Conservation (phyloP, 2,329 filamentous ascomycete genomes). For the Beauveria varroae region DNA sequence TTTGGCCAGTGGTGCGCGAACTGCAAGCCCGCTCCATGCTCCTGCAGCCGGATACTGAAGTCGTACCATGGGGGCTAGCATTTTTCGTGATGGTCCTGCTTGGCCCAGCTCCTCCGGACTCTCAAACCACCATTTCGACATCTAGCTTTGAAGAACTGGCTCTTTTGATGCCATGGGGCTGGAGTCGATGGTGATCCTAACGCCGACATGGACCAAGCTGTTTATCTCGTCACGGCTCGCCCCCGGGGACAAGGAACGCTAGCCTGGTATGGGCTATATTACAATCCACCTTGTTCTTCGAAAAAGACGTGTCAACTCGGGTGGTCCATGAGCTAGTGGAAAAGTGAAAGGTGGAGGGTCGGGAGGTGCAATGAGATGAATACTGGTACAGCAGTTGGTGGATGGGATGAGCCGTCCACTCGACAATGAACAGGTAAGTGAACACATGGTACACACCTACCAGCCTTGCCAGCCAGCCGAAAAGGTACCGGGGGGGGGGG, state of each 20-base stretch:
- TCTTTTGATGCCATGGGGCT: background rate
- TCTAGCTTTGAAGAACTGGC: background rate
- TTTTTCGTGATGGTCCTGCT: background rate
- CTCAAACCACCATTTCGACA: background rate
- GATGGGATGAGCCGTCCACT: background rate
- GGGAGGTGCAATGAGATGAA: background rate
- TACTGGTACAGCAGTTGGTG: background rate
- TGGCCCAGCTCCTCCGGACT: background rate
- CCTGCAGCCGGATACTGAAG: background rate
- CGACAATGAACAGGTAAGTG: background rate
- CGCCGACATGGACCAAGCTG: background rate
- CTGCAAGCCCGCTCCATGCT: background rate
- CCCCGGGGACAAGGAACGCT: background rate
- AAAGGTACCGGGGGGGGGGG: no score
- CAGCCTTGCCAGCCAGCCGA: no score
- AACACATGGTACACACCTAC: background rate
- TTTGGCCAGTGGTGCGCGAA: background rate
- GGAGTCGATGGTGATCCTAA: constrained; percentile 2
- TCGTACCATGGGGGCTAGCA: background rate
- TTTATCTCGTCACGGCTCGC: constrained; percentile 4
- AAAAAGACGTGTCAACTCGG: constrained; percentile 4
- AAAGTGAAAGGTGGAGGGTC: background rate
- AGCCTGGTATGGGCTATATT: background rate
- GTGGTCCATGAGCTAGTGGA: background rate
- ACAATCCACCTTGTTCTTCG: background rate